phyloP scores from a whole-genome alignment of 768 basidiomycete genomes.

The Boletus rex-veris region DNA sequence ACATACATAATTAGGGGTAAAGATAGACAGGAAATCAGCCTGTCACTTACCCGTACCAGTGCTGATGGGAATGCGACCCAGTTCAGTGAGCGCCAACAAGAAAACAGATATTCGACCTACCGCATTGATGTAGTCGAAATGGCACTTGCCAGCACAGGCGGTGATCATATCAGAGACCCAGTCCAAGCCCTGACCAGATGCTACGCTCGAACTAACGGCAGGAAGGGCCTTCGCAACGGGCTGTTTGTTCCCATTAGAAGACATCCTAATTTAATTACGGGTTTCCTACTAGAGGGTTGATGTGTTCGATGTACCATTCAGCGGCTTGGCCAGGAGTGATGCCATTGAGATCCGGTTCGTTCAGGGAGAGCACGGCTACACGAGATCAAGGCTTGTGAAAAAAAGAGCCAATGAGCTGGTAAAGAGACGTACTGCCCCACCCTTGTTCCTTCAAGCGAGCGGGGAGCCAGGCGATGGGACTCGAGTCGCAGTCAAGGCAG shows the following conservation, averaged over 20 bases:
- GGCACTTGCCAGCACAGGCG: conserved; percentile 33
- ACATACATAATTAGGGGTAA: conserved; percentile 2
- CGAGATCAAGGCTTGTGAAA: not conserved
- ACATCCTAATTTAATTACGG: not conserved
- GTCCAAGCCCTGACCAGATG: conserved; percentile 32
- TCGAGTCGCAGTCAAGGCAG: conserved; percentile 35
- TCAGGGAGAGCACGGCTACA: conserved; percentile 33
- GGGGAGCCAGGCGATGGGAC: conserved; percentile 31
- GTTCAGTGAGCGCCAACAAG: not conserved
- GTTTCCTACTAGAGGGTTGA: conserved; percentile 34
- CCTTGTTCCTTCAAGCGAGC: conserved; percentile 30
- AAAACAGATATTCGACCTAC: conserved; percentile 10
- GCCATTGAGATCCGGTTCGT: conserved; percentile 35
- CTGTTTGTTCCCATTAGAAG: conserved; percentile 11
- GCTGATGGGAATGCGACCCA: conserved; percentile 4
- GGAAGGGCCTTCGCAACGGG: conserved; percentile 38
- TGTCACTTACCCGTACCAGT: conserved; percentile 29
- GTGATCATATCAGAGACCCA: conserved; percentile 36
- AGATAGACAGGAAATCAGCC: not conserved
- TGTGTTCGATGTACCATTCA: conserved; percentile 35
- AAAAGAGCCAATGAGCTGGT: not conserved
- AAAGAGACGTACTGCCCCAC: conserved; percentile 28
- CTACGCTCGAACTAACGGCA: conserved; percentile 33
- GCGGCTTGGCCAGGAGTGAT: conserved; percentile 31
- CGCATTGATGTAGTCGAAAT: conserved; percentile 35